phyloP scores from a whole-genome alignment of 148 eudicot genomes.

The Cornus controversa region DNA sequence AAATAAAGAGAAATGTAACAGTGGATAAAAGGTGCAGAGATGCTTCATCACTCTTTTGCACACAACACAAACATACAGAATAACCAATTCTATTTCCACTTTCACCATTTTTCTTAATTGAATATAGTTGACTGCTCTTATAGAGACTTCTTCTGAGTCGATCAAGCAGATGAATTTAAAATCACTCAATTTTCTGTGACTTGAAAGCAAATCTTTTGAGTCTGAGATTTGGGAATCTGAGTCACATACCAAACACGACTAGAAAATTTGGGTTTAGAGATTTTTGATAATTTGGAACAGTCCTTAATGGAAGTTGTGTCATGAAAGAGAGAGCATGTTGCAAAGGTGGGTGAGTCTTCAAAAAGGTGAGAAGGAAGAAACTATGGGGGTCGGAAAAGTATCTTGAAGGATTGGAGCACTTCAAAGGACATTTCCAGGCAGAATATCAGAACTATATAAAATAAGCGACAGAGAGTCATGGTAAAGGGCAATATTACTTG shows the following conservation, averaged over 20 bases:
- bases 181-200: background rate
- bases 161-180: background rate
- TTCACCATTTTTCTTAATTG: background rate
- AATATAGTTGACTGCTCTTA: too few relatives aligned
- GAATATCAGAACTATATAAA: background rate
- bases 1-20: background rate
- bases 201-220: background rate
- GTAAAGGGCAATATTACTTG: background rate
- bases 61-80: background rate
- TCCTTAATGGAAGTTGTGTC: too few relatives aligned
- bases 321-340: too few relatives aligned
- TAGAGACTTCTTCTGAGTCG: too few relatives aligned
- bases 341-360: too few relatives aligned
- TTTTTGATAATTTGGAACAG: background rate
- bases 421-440: background rate
- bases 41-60: background rate
- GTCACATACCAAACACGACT: background rate
- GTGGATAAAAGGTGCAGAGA: background rate
- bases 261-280: background rate
- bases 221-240: background rate
- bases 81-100: background rate
- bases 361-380: background rate
- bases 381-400: too few relatives aligned
- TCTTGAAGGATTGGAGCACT: background rate
- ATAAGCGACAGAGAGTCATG: background rate